Evolutionary conservation across 208 protist genomes (phyloP).

Genomic region (Leishmania braziliensis): DNA sequence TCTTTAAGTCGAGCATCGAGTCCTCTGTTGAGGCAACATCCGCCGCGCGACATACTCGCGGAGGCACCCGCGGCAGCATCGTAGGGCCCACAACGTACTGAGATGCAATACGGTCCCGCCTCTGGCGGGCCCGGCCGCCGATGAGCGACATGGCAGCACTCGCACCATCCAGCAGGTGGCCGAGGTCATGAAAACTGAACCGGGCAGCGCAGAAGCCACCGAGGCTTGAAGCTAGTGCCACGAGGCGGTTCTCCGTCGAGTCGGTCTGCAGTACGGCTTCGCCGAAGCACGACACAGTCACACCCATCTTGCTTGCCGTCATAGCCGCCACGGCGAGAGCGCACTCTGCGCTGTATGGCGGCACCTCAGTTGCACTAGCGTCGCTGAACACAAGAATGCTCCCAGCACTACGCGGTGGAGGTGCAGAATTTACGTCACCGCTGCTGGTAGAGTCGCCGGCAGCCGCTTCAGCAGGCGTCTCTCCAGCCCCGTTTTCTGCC

Average conservation of each 20-base stretch:
- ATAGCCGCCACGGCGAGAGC: conserved; percentile 58
- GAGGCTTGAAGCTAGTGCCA: conserved; percentile 37
- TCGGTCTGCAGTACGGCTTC: conserved; percentile 20
- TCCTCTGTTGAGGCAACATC: background rate
- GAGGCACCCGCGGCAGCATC: conserved; percentile 39
- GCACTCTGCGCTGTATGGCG: conserved; percentile 67
- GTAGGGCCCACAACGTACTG: conserved; percentile 61
- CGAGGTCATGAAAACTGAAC: conserved; percentile 38
- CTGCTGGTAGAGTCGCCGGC: background rate
- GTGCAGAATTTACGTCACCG: background rate
- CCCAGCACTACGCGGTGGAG: background rate
- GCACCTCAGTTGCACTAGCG: conserved; percentile 1
- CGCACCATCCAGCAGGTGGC: conserved; percentile 38
- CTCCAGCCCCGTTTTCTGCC: background rate
- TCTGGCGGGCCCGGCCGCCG: conserved; percentile 11
- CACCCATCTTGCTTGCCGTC: conserved; percentile 34
- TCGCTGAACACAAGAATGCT: conserved; percentile 72
- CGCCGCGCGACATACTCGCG: background rate
- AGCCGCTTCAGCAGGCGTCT: conserved; percentile 1
- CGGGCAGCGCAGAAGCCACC: conserved; percentile 38
- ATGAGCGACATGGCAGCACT: conserved; percentile 2
- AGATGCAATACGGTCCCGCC: conserved; percentile 58
- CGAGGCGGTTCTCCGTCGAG: conserved; percentile 30
- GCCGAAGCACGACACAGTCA: conserved; percentile 62
- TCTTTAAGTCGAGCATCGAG: background rate